Base-by-base conservation (phyloP, 768 basidiomycete species). In the Tephrocybe sp. region DNA sequence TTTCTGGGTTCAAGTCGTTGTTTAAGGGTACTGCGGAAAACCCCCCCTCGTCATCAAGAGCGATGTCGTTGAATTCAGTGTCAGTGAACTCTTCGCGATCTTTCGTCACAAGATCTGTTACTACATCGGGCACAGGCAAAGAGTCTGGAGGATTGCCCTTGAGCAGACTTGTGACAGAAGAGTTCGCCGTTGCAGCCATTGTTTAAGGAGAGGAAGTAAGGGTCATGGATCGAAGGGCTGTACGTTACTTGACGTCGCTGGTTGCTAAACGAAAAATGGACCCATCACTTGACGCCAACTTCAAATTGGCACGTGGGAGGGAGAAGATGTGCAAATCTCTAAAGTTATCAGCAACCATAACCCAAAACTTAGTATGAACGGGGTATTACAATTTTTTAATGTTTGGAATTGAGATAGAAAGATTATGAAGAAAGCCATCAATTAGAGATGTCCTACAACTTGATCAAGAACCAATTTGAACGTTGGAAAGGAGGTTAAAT, bases 41-140 rank as follows among this genome's bases (percentile, higher is more conserved):
- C 27, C 55, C 45, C 7, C 53, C 45, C 18, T 78, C 76, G 49
- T 80, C 78, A 50, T 79, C 77, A 8, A 80, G 68, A 27, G 74
- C 78, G 56, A 83, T 72, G 48, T 88, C 84, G 54, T 84, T 85
- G 57, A 84, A 78, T 55, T 86, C 85, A 15, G 83, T 77, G 43
- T 77, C 76, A 3, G 79, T 73, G 22, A 78, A 62, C 38, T 68
- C 63, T 56, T 57, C 62, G 15, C 64, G 61, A 39, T 63, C 64
- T 47, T 55, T 50, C n/a, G n/a, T n/a, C n/a, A n/a, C n/a, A n/a
- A n/a, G n/a, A 45, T 56, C 54, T 52, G 62, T 50, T 43, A 62
- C n/a, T n/a, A n/a, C 57, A 43, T 74, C 67, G 10, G 81, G 79
- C 27, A 80, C 81, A 50, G 83, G 73, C 33, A 82, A 54, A 21